Conservation (phyloP, 1,139 yeast species). For the Saccharomyces hybrid region DNA sequence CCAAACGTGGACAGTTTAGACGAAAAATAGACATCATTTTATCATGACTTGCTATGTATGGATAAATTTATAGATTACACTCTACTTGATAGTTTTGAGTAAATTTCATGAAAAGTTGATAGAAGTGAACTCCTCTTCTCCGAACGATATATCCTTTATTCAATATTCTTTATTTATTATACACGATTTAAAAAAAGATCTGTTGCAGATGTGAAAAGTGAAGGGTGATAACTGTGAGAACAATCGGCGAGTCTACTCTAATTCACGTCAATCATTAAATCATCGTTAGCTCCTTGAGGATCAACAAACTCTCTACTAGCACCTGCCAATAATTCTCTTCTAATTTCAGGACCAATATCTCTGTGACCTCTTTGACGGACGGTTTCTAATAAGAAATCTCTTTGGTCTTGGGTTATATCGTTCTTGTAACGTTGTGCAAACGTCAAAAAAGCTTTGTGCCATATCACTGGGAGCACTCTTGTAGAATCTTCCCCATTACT, state of each 20-base stretch:
- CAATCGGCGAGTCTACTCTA: conserved; percentile 1
- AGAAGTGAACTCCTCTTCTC: background rate
- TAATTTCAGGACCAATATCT: conserved; percentile 85
- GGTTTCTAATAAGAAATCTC: conserved; percentile 86
- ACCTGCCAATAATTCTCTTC: conserved; percentile 89
- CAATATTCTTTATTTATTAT: background rate
- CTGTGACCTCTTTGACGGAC: conserved; percentile 84
- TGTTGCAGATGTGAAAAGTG: background rate
- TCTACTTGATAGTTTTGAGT: background rate
- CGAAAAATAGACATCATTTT: background rate
- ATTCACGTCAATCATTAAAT: conserved; percentile 28
- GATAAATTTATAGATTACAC: background rate
- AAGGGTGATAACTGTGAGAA: background rate
- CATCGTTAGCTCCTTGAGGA: conserved; percentile 20
- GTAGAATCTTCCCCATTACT: conserved; percentile 42
- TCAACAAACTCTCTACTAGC: conserved; percentile 39
- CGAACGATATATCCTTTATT: background rate
- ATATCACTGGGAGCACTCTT: conserved; percentile 74
- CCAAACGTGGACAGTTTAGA: conserved; percentile 51
- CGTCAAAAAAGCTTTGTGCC: conserved; percentile 93
- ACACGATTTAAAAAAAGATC: background rate
- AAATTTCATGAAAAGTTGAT: background rate
- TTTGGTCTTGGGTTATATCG: conserved; percentile 94
- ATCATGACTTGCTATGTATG: background rate
- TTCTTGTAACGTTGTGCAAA: conserved; percentile 95